A percentile compares a stretch with the other conserved stretches of the same genome.
Conservation (phyloP, 805 yeast species). For the Millerozyma miso region DNA sequence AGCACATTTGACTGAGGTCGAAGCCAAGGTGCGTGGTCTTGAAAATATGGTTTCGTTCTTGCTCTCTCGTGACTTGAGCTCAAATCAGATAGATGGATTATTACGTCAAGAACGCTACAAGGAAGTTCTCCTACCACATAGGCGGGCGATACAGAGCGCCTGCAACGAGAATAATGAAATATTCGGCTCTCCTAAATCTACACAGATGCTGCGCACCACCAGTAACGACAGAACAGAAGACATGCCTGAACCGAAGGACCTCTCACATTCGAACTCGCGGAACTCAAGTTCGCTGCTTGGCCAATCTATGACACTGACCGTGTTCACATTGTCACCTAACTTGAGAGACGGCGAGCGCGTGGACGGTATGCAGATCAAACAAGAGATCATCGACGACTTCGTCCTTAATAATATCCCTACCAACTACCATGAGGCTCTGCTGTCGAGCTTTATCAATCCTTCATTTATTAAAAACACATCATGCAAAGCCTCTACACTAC, state of each 20-base stretch:
- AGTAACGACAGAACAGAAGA: not conserved
- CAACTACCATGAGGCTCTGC: slow-evolving; percentile 2
- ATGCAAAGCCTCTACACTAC: not conserved
- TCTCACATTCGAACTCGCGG: not conserved
- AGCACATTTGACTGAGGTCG: slow-evolving; percentile 74
- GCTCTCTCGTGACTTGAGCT: slow-evolving; percentile 20
- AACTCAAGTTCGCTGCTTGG: not conserved
- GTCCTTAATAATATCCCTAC: slow-evolving; percentile 33
- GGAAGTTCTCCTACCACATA: slow-evolving; percentile 7
- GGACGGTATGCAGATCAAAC: slow-evolving; percentile 27
- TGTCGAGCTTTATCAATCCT: slow-evolving; percentile 9
- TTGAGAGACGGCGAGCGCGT: not conserved
- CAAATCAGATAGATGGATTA: slow-evolving; percentile 14
- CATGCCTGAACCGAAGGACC: not conserved
- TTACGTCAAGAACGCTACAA: slow-evolving; percentile 11
- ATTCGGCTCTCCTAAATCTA: slow-evolving; percentile 1
- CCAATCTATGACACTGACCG: slow-evolving; percentile 1
- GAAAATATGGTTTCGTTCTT: slow-evolving; percentile 29
- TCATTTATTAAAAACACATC: slow-evolving; percentile 7
- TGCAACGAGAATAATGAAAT: not conserved
- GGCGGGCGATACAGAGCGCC: slow-evolving; percentile 1
- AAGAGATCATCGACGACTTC: slow-evolving; percentile 39
- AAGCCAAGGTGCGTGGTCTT: slow-evolving; percentile 36
- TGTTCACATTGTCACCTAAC: not conserved
- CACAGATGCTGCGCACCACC: not conserved